Conservation (phyloP, 2,329 filamentous ascomycete species). For the Neopestalotiopsis rosae region DNA sequence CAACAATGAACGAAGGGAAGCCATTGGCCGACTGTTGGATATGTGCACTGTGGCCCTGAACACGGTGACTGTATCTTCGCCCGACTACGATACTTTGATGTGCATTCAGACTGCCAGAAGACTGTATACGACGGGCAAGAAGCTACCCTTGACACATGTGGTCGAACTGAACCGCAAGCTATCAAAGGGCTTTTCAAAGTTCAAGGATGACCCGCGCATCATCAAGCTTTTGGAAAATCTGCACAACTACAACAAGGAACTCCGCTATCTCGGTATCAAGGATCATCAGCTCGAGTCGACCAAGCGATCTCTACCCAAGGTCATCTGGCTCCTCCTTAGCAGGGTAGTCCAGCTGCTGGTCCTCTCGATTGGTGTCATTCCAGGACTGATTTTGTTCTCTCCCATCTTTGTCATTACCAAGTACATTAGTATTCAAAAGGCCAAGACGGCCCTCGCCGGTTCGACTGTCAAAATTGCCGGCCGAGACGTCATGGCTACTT, state of each 20-base stretch:
- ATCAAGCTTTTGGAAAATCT: slow-evolving; percentile 76
- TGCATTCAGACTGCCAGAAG: slow-evolving; percentile 92
- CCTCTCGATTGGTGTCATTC: slow-evolving; percentile 81
- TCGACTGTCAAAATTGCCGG: slow-evolving; percentile 90
- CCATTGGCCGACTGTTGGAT: slow-evolving; percentile 84
- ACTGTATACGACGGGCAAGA: slow-evolving; percentile 93
- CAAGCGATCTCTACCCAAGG: slow-evolving; percentile 77
- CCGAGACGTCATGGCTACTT: slow-evolving; percentile 89
- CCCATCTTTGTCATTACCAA: slow-evolving; percentile 88
- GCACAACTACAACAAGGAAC: slow-evolving; percentile 83
- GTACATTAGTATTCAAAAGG: slow-evolving; percentile 81
- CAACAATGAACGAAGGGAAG: slow-evolving; percentile 81
- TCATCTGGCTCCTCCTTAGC: slow-evolving; percentile 79
- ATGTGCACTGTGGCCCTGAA: slow-evolving; percentile 84
- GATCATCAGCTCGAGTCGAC: slow-evolving; percentile 96
- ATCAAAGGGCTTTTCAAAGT: slow-evolving; percentile 88
- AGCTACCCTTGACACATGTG: slow-evolving; percentile 87
- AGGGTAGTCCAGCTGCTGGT: slow-evolving; percentile 78
- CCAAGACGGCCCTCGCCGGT: slow-evolving; percentile 80
- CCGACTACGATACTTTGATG: slow-evolving; percentile 97
- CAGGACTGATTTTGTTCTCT: slow-evolving; percentile 85
- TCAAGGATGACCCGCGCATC: slow-evolving; percentile 89
- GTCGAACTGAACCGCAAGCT: slow-evolving; percentile 93
- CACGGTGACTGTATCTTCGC: slow-evolving; percentile 88
- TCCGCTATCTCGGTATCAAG: slow-evolving; percentile 83